phyloP scores from a whole-genome alignment of 257 asterid genomes.

The Eucommia ulmoides region DNA sequence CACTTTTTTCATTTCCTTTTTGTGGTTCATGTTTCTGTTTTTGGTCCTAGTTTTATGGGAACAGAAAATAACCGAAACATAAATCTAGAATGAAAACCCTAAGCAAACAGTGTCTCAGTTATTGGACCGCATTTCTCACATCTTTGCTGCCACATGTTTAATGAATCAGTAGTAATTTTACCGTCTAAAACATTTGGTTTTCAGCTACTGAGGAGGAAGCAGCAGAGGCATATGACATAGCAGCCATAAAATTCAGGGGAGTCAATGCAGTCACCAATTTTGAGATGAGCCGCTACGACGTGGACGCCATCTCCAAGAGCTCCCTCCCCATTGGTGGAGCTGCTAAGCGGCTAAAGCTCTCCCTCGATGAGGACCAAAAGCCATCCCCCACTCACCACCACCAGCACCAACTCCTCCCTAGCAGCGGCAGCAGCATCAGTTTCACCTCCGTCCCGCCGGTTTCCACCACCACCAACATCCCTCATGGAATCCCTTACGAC shows the following conservation, averaged over 20 bases:
- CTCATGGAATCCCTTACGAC: constrained; percentile 56
- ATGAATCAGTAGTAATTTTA: constrained; percentile 1
- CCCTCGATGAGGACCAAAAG: background rate
- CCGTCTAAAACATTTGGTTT: constrained; percentile 1
- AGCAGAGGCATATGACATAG: constrained; percentile 59
- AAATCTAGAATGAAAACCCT: too few species aligned
- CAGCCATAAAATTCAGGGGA: constrained; percentile 56
- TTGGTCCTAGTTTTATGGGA: too few species aligned
- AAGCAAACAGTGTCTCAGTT: too few species aligned
- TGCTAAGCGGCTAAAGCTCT: constrained; percentile 25
- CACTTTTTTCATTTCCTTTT: background rate
- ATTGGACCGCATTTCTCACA: too few species aligned
- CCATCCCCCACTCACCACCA: background rate
- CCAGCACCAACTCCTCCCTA: background rate
- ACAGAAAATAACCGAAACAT: too few species aligned
- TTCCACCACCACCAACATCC: constrained; percentile 35
- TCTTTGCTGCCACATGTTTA: too few species aligned
- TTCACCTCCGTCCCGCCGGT: constrained; percentile 43
- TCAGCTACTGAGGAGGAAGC: constrained; percentile 67
- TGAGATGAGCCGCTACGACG: constrained; percentile 45
- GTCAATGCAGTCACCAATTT: constrained; percentile 50
- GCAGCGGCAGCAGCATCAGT: constrained; percentile 34
- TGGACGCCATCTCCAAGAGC: constrained; percentile 47
- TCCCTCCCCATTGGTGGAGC: constrained; percentile 47
- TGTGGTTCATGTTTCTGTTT: too few species aligned